These are phyloP conservation scores for Paulownia fortunei DNA, from an alignment of 257 asterid genomes.

Conservation along the genomic window DNA sequence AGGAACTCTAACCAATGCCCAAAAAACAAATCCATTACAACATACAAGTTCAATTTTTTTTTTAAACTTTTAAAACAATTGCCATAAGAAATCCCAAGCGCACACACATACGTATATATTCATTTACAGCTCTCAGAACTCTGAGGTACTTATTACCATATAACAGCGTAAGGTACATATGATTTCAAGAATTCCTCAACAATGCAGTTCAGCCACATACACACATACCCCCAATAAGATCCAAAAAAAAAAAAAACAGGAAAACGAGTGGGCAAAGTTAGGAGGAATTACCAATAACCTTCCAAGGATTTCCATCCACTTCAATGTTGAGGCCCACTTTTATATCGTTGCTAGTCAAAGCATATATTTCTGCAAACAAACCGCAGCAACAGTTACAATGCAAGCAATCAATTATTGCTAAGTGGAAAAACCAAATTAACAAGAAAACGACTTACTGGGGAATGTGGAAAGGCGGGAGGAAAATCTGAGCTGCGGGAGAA, in stretches of 20 bases:
- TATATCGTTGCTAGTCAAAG: slow-evolving; percentile 88
- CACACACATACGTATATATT: background rate
- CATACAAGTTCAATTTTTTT: background rate
- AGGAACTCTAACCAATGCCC: slow-evolving; percentile 73
- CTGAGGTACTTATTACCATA: background rate
- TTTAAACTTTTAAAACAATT: background rate
- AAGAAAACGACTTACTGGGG: slow-evolving; percentile 52
- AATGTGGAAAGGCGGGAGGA: slow-evolving; percentile 49
- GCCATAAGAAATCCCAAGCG: background rate
- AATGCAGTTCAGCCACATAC: background rate
- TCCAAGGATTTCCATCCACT: slow-evolving; percentile 94
- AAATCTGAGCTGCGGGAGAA: slow-evolving; percentile 41
- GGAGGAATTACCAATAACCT: slow-evolving; percentile 69
- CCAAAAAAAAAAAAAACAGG: background rate
- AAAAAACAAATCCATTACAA: slow-evolving; percentile 18
- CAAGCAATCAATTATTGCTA: background rate
- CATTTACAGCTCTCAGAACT: background rate
- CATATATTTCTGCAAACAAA: slow-evolving; percentile 59
- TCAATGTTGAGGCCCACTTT: slow-evolving; percentile 92
- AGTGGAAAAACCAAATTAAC: background rate
- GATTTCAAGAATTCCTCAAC: slow-evolving; percentile 1
- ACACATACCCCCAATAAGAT: background rate
- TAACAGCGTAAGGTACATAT: background rate
- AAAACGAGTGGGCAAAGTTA: background rate
- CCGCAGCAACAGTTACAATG: background rate